These are phyloP conservation scores for Psilocybe tampanensis DNA, from an alignment of 768 basidiomycete species.

Conservation along the genomic window DNA sequence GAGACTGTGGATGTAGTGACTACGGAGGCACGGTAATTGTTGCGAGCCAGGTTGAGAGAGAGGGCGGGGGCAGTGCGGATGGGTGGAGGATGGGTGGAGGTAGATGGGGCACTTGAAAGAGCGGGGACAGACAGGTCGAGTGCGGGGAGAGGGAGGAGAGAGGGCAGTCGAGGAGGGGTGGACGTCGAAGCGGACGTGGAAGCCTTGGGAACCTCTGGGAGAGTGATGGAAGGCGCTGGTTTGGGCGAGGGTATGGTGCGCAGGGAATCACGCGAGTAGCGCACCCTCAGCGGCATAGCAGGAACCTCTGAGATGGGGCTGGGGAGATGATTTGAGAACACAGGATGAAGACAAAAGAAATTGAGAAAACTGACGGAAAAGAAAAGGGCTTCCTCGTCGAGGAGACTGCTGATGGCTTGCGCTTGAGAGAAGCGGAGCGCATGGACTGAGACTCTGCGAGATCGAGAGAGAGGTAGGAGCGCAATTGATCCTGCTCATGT, in stretches of 20 bases:
- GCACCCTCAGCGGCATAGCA: conserved; percentile 25
- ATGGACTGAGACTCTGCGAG: conserved; percentile 55
- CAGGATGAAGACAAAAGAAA: neutral
- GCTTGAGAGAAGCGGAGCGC: conserved; percentile 40
- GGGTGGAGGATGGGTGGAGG: conserved; percentile 25
- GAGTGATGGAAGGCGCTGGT: conserved; percentile 54
- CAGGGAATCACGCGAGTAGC: conserved; percentile 39
- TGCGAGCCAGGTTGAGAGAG: conserved; percentile 4
- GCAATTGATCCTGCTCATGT: conserved; percentile 39
- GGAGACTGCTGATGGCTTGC: conserved; percentile 27
- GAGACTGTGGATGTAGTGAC: conserved; percentile 28
- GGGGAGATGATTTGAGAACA: neutral
- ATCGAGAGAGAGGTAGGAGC: conserved; percentile 73
- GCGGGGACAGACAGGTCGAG: conserved; percentile 13
- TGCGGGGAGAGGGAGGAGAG: conserved; percentile 27
- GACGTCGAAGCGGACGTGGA: conserved; percentile 12
- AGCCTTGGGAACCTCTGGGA: conserved; percentile 39
- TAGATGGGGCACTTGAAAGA: neutral
- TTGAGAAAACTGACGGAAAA: conserved; percentile 26
- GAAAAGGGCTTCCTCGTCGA: conserved; percentile 14
- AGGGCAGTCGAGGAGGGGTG: conserved; percentile 34
- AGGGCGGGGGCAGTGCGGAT: conserved; percentile 14
- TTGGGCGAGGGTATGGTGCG: conserved; percentile 61
- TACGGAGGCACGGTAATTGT: conserved; percentile 19
- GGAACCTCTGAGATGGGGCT: conserved; percentile 26